phyloP scores from a whole-genome alignment of 768 basidiomycete genomes.

The Gelatoporia subvermispora region DNA sequence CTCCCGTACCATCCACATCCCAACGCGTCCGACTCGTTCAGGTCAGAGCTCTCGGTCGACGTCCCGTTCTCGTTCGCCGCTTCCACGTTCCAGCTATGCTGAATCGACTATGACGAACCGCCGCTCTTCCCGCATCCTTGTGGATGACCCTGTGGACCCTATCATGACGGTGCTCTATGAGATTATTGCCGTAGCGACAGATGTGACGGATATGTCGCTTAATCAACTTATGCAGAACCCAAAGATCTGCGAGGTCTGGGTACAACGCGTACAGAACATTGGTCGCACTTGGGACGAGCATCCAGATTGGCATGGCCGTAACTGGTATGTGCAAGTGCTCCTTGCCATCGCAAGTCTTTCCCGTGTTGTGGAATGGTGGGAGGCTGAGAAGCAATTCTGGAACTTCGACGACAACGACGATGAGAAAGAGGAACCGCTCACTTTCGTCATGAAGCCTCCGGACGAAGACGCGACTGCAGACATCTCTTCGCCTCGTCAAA shows the following conservation, averaged over 20 bases:
- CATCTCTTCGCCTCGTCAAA: slow-evolving; percentile 32
- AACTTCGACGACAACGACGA: slow-evolving; percentile 93
- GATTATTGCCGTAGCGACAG: slow-evolving; percentile 89
- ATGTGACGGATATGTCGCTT: slow-evolving; percentile 87
- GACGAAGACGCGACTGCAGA: slow-evolving; percentile 47
- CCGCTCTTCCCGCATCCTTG: slow-evolving; percentile 75
- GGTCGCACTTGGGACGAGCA: slow-evolving; percentile 97
- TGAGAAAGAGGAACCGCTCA: slow-evolving; percentile 85
- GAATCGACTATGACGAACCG: slow-evolving; percentile 62
- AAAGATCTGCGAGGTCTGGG: slow-evolving; percentile 79
- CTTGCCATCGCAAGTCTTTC: slow-evolving; percentile 93
- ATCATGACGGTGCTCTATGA: slow-evolving; percentile 90
- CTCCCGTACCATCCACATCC: slow-evolving; percentile 80
- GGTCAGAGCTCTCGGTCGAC: slow-evolving; percentile 88
- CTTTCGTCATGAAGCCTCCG: slow-evolving; percentile 89
- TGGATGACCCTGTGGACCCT: slow-evolving; percentile 83
- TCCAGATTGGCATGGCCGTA: slow-evolving; percentile 95
- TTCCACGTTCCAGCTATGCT: slow-evolving; percentile 67
- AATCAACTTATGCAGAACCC: slow-evolving; percentile 81
- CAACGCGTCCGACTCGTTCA: slow-evolving; percentile 59
- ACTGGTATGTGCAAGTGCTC: slow-evolving; percentile 96
- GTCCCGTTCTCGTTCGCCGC: slow-evolving; percentile 90
- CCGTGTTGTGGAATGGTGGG: slow-evolving; percentile 99
- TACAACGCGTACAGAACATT: slow-evolving; percentile 86
- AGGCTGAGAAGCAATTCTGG: slow-evolving; percentile 99